phyloP scores from a whole-genome alignment of 495 filamentous ascomycete species.

The Thozetella sp. region DNA sequence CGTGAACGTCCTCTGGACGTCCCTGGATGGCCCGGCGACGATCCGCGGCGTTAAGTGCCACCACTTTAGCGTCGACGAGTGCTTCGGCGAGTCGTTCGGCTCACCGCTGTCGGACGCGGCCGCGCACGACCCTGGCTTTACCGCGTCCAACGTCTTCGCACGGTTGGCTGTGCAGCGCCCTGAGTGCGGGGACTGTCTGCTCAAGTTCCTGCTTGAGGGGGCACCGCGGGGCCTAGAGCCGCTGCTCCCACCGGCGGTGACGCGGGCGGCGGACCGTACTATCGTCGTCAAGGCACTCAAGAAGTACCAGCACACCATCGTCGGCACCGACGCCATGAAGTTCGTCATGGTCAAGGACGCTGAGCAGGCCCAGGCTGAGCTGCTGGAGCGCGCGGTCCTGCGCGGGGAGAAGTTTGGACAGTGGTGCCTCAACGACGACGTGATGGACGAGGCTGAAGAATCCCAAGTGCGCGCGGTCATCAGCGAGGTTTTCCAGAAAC shows the following conservation, averaged over 20 bases:
- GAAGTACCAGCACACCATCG: slow-evolving; percentile 40
- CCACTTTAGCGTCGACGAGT: slow-evolving; percentile 38
- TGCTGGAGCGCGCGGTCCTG: slow-evolving; percentile 33
- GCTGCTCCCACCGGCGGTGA: slow-evolving; percentile 23
- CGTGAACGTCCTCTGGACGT: slow-evolving; percentile 41
- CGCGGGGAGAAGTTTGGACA: slow-evolving; percentile 31
- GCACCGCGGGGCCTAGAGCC: slow-evolving; percentile 30
- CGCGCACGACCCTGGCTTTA: slow-evolving; percentile 32
- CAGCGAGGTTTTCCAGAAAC: neutral
- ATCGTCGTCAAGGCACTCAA: slow-evolving; percentile 36
- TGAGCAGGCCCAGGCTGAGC: slow-evolving; percentile 37
- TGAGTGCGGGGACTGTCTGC: slow-evolving; percentile 39
- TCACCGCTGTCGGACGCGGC: slow-evolving; percentile 28
- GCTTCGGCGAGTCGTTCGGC: slow-evolving; percentile 39
- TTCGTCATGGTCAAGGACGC: slow-evolving; percentile 47
- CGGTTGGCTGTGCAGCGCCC: slow-evolving; percentile 33
- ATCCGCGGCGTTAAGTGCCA: slow-evolving; percentile 38
- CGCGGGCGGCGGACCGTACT: slow-evolving; percentile 25
- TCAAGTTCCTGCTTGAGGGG: slow-evolving; percentile 37
- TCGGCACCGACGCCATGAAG: slow-evolving; percentile 37
- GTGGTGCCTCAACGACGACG: slow-evolving; percentile 45
- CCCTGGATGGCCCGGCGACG: slow-evolving; percentile 37
- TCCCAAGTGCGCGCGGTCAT: neutral
- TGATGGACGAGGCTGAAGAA: slow-evolving; percentile 24
- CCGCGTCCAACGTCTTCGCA: slow-evolving; percentile 35